Percentiles rank a stretch among this genome's conserved stretches.
These are phyloP conservation scores for Entomortierella beljakovae DNA, from an alignment of 192 early-diverging fungal species.

Conservation along the genomic window DNA sequence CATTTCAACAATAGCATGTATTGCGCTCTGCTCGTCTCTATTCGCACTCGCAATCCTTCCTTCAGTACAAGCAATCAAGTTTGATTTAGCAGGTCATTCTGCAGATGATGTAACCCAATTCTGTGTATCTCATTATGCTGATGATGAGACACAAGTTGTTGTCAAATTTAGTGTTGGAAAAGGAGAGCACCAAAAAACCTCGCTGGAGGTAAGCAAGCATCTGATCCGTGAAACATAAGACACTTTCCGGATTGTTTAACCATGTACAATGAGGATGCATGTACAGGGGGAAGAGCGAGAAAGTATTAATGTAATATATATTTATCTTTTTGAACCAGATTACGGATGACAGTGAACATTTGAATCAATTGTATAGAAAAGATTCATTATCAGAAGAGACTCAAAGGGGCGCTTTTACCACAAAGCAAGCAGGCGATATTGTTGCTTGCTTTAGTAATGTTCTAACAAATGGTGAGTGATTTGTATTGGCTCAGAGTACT, in stretches of 20 bases:
- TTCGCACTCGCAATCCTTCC: conserved; percentile 3
- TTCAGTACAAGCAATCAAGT: conserved; percentile 74
- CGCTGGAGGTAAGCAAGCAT: conserved; percentile 66
- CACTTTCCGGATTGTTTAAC: background rate
- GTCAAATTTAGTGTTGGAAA: conserved; percentile 76
- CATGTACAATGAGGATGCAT: background rate
- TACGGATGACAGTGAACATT: conserved; percentile 75
- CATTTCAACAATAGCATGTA: background rate
- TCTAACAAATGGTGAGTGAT: conserved; percentile 63
- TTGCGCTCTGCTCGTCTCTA: conserved; percentile 14
- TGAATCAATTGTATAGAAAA: conserved; percentile 81
- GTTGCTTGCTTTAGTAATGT: conserved; percentile 88
- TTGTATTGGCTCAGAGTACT: background rate
- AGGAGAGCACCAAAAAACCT: conserved; percentile 78
- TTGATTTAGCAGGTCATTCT: conserved; percentile 76
- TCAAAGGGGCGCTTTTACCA: conserved; percentile 78
- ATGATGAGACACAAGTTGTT: conserved; percentile 75
- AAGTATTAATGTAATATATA: too few relatives aligned
- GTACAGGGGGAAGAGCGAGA: background rate
- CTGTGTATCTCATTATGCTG: conserved; percentile 86
- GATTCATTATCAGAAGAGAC: conserved; percentile 68
- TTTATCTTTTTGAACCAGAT: conserved; percentile 57
- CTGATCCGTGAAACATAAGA: background rate
- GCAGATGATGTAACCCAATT: conserved; percentile 57
- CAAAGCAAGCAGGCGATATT: conserved; percentile 86